Evolutionary conservation across 306 rosid genomes (phyloP), one percentile per base, ranked within the genome.

Genomic region (Crataegus laevigata): DNA sequence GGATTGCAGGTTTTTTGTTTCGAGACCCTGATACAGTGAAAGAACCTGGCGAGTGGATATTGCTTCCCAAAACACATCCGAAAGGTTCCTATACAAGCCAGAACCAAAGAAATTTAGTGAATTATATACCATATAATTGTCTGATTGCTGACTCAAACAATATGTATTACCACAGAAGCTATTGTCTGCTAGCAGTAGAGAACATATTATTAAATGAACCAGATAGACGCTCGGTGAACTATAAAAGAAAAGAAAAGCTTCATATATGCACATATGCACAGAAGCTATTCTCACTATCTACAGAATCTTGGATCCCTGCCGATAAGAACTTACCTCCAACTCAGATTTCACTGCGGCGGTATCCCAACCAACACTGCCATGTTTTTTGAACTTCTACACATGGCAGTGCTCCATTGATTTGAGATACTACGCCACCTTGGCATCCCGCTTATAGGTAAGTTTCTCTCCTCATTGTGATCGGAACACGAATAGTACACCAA

Each of bases 1-100:
- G 38, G 99, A 89, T 78, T 96, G 99, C 64, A 96, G 86, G 85
- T 92, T 96, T 73, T 96, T 96, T 21, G 99, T 92, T 64, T 90
- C 97, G 18, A 96, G 89, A 30, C 99, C 99, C 83, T 96, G 99
- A 82, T 96, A 96, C 73, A 96, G 90, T 0, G 99, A 96, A 81
- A 89, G 87, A 72, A 90, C 87, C 85, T 89, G 96, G 47, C 87
- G 76, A 11, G 69, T 84, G 68, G 94, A 84, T 84, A 92, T 79
- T 25, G 99, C 98, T 84, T 96, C 98, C 90, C 87, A 84, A 25
- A 92, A 85, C 68, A 96, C 99, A 81, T 96, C 99, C 25, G 93
- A 87, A 73, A 96, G 90, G 75, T 88, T 84, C 92, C 99, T 96
- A 76, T 79, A 87, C 32, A 82, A 72, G 58, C 73, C 79, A 82